Evolutionary conservation across 2,329 filamentous ascomycete species (phyloP), one percentile per base, ranked within the genome.

Genomic region (Fusarium nelsonii): DNA sequence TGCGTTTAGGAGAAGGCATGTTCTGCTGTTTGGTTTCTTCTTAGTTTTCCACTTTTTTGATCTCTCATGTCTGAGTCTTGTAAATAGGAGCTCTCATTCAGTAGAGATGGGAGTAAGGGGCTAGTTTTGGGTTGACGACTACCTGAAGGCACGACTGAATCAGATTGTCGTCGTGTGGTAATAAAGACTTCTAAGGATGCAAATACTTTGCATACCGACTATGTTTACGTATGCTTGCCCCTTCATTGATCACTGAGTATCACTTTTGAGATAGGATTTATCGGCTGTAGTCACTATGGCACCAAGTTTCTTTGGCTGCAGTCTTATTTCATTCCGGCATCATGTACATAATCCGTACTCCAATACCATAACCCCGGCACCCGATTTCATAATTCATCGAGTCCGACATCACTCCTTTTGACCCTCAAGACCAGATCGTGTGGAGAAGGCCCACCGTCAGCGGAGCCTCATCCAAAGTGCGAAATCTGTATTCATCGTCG

Each of bases 271-370:
- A 28, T 15, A n/a, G 23, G 16, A 30, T 30, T 45, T 16, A 8
- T 30, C 33, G 14, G 14, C 15, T 16, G 12, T 50, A 18, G 32
- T 50, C 33, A 50, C 48, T n/a, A 4, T 32, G 16, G 48, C 20
- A 28, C 39, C 16, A 28, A 50, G 33, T 33, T 39, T 50, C 11
- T 37, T 48, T 32, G 20, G 58, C 43, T 68, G 58, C 70, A 70
- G 63, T 71, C 54, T 75, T 72, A 57, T 61, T 72, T 65, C 73
- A 73, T 74, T 75, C 69, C 67, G 72, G 69, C 70, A 73, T 75
- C 69, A 73, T 70, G 60, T 75, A 75, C 72, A 74, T 69, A 68
- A 63, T 54, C 71, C 69, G 65, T 72, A 68, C 73, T 69, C 70
- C 63, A 50, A 73, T 52, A 65, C 72, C 68, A 73, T 70, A 71